Percentiles rank a stretch among this genome's conserved stretches.
Conservation (phyloP, 257 asterid species). For the Nicotiana tabacum region DNA sequence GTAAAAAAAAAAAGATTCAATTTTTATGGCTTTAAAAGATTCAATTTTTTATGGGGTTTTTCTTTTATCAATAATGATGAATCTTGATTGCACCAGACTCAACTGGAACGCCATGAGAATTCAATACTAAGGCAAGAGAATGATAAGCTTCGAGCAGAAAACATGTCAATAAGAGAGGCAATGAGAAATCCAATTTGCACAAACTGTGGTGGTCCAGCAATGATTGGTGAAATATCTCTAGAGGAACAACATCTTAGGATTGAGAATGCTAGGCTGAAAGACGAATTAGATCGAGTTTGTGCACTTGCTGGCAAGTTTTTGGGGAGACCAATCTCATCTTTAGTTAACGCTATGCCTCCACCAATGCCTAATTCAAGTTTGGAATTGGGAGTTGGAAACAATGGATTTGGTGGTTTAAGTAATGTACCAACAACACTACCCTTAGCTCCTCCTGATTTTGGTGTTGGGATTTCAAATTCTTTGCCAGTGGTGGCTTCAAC, state of each 20-base stretch:
- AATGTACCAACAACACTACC: conserved; percentile 31
- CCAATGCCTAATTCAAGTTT: conserved; percentile 54
- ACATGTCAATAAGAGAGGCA: conserved; percentile 53
- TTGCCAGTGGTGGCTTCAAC: conserved; percentile 21
- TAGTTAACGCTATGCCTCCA: conserved; percentile 24
- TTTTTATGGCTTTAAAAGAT: neutral
- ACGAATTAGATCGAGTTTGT: conserved; percentile 53
- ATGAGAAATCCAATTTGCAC: conserved; percentile 53
- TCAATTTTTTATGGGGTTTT: neutral
- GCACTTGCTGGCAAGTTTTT: conserved; percentile 54
- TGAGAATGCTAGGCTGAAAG: conserved; percentile 46
- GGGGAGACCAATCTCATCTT: conserved; percentile 41
- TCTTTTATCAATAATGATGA: neutral
- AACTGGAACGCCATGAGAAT: conserved; percentile 54
- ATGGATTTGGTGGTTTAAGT: conserved; percentile 40
- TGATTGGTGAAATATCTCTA: conserved; percentile 45
- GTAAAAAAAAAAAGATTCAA: conserved; percentile 23
- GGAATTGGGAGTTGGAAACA: conserved; percentile 72
- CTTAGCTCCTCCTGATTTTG: conserved; percentile 43
- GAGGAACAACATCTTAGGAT: conserved; percentile 55
- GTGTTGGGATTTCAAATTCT: conserved; percentile 34
- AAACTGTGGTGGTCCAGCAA: conserved; percentile 53
- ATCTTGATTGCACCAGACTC: conserved; percentile 37
- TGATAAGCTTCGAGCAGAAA: conserved; percentile 48
- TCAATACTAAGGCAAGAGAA: conserved; percentile 49